Percentiles rank a stretch among this genome's conserved stretches.
These are phyloP conservation scores for Torulaspora franciscae DNA, from an alignment of 805 yeast species.

Conservation along the genomic window DNA sequence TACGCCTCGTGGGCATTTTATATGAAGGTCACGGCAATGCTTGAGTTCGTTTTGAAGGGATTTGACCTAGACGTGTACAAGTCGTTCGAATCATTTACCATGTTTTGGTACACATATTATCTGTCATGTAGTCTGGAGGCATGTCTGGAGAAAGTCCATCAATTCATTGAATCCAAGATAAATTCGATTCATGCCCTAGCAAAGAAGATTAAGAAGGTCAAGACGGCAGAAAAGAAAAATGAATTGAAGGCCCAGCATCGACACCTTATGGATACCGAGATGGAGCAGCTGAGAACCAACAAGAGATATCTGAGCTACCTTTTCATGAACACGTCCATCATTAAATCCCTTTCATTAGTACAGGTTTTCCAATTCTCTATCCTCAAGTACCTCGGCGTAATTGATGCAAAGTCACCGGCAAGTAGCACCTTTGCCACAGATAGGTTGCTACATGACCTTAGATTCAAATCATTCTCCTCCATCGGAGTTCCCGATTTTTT, in stretches of 20 bases:
- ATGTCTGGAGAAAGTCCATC: slow-evolving; percentile 36
- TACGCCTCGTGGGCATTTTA: slow-evolving; percentile 65
- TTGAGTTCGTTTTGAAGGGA: slow-evolving; percentile 65
- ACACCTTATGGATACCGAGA: slow-evolving; percentile 30
- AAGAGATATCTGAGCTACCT: slow-evolving; percentile 27
- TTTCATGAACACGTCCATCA: slow-evolving; percentile 22
- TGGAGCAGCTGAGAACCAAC: slow-evolving; percentile 37
- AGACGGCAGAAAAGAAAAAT: slow-evolving; percentile 49
- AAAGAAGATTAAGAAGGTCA: slow-evolving; percentile 43
- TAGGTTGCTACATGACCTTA: slow-evolving; percentile 44
- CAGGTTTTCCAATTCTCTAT: slow-evolving; percentile 35
- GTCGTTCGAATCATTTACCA: slow-evolving; percentile 59
- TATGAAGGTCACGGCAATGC: slow-evolving; percentile 65
- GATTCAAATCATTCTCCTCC: slow-evolving; percentile 75
- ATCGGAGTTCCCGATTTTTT: slow-evolving; percentile 76
- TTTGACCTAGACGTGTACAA: slow-evolving; percentile 71
- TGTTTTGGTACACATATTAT: slow-evolving; percentile 64
- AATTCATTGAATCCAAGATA: slow-evolving; percentile 35
- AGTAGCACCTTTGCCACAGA: slow-evolving; percentile 29
- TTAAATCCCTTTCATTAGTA: slow-evolving; percentile 32
- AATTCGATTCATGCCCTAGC: slow-evolving; percentile 34
- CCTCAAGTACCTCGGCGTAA: slow-evolving; percentile 24
- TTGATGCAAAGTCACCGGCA: slow-evolving; percentile 25
- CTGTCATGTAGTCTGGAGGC: slow-evolving; percentile 47
- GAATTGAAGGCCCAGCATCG: slow-evolving; percentile 36